Conservation (phyloP, 441 rosid species). For the Codiaeum variegatum region DNA sequence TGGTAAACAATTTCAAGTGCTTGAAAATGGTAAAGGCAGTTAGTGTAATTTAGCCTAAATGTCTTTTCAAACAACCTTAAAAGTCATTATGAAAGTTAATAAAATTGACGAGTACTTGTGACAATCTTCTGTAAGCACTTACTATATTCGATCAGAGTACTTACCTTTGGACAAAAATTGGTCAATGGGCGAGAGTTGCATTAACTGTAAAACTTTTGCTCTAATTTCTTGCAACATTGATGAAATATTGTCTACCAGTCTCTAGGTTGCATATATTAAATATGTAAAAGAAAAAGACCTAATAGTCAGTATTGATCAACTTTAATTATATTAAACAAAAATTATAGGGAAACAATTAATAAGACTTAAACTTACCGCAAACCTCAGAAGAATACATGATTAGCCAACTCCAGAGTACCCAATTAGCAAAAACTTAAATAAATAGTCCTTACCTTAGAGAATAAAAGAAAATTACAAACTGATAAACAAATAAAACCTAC, state of each 20-base stretch:
- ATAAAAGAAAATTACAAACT: neutral
- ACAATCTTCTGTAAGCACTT: neutral
- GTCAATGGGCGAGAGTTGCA: constrained; percentile 79
- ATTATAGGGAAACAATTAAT: neutral
- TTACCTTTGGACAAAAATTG: constrained; percentile 79
- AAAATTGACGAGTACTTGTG: neutral
- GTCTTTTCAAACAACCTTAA: neutral
- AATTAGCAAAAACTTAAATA: constrained; percentile 27
- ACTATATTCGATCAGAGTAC: constrained; percentile 19
- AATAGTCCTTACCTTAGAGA: constrained; percentile 13
- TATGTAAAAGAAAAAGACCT: no score
- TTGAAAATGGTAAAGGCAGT: neutral
- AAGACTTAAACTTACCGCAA: constrained; percentile 18
- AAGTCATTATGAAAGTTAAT: constrained; percentile 1
- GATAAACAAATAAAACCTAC: neutral
- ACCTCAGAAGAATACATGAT: constrained; percentile 28
- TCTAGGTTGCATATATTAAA: constrained; percentile 90
- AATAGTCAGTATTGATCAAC: neutral
- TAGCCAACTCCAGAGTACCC: constrained; percentile 31
- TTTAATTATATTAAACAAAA: neutral
- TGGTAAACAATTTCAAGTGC: neutral
- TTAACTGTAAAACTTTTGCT: constrained; percentile 89
- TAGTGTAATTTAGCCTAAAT: neutral
- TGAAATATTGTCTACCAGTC: constrained; percentile 88
- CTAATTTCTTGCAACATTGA: constrained; percentile 90